phyloP scores from a whole-genome alignment of 2,329 filamentous ascomycete genomes.

The Pseudopyrenochaeta lycopersici region DNA sequence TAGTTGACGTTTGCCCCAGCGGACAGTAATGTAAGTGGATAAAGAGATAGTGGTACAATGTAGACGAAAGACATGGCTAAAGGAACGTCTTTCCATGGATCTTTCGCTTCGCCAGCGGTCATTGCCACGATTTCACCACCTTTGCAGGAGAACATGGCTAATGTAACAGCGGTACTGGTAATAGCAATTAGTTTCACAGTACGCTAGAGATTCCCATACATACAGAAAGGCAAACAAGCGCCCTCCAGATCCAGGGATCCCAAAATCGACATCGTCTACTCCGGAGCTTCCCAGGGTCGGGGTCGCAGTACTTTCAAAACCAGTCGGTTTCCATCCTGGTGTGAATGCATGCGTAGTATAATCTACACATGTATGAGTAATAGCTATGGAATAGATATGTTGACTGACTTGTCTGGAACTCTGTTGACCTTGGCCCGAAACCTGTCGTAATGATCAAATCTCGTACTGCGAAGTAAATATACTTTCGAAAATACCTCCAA shows the following conservation, averaged over 20 bases:
- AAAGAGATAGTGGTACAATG: constrained; percentile 33
- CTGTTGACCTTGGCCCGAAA: constrained; percentile 13
- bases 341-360: constrained; percentile 30
- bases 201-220: constrained; percentile 1
- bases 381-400: not conserved
- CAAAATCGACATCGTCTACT: constrained; percentile 17
- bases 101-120: constrained; percentile 42
- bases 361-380: constrained; percentile 8
- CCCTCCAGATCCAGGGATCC: constrained; percentile 33
- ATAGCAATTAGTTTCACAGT: not conserved
- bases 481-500: constrained; percentile 25
- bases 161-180: constrained; percentile 35
- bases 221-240: constrained; percentile 40
- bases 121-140: constrained; percentile 43
- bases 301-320: constrained; percentile 16
- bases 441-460: constrained; percentile 10
- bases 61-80: constrained; percentile 43
- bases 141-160: constrained; percentile 44
- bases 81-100: constrained; percentile 40
- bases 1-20: constrained; percentile 42
- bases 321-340: constrained; percentile 34
- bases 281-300: constrained; percentile 2
- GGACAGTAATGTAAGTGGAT: constrained; percentile 35
- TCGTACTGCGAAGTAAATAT: not conserved
- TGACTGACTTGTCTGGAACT: not conserved